Base-by-base conservation (phyloP, 2,329 filamentous ascomycete genomes). In the Dothistroma septosporum region DNA sequence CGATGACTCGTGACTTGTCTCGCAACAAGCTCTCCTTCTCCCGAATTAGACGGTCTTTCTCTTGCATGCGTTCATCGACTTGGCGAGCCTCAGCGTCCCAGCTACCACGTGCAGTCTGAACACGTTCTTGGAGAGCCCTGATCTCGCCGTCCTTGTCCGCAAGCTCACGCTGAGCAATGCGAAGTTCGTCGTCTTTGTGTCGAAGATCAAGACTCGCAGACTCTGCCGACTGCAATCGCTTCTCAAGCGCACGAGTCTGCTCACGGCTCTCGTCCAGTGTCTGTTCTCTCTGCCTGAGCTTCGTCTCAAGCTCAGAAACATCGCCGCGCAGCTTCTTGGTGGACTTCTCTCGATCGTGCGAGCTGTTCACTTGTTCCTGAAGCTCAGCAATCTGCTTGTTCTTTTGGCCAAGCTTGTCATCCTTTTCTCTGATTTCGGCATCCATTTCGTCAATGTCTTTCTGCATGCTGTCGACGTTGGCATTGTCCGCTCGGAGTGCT, bases 1-100 rank as follows among this genome's bases (percentile, higher is more conserved):
- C 86, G 41, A 95, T 82, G 1, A 85, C 73, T 2, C 87, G 85
- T 60, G 93, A 88, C 71, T 91, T 93, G 64, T 91, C 87, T 47
- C 89, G 84, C 12, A 93, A 73, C 9, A 91, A 87, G 4, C 86
- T 84, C 74, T 95, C 89, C 6, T 93, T 78, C 68, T 95, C 90
- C 37, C 84, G 84, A 12, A 96, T 83, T 8, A 69, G 41, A n/a
- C 60, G 58, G 50, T 75, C 73, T 64, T 76, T 76, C 57, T 73
- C 73, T 52, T 73, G 71, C 54, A 76, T 55, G 14, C 73, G 71
- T 16, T 70, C 66, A 60, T 76, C 74, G 12, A 71, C 74, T 61
- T 74, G 67, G 52, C 74, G 72, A 5, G 72, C 70, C 57, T 76
- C 74, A 2, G 70, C 70, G 44, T 76, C 74, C 73, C 73, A 75